Percentiles rank a stretch among this genome's conserved stretches.
phyloP scores from a whole-genome alignment of 805 yeast species.

The Myxozyma melibiosi region DNA sequence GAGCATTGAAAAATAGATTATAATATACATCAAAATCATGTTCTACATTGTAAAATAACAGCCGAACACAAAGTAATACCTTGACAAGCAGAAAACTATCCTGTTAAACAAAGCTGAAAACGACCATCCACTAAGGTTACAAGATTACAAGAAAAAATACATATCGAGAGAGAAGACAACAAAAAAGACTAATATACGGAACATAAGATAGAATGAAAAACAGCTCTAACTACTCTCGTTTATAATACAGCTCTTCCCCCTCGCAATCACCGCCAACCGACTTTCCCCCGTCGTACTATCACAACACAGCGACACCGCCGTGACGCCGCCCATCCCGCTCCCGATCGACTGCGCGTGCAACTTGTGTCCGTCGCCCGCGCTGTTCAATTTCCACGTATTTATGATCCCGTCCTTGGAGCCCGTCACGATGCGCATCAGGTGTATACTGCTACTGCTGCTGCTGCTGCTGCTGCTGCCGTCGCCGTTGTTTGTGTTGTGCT shows the following conservation, averaged over 20 bases:
- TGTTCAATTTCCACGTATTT: constrained; percentile 16
- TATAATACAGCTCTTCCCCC: constrained; percentile 17
- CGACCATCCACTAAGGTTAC: no score
- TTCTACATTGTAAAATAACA: no score
- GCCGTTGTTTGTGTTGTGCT: neutral
- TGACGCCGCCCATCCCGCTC: constrained; percentile 23
- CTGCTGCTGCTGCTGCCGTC: neutral
- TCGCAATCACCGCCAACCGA: constrained; percentile 10
- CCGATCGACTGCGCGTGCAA: constrained; percentile 2
- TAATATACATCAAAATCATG: no score
- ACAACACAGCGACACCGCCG: constrained; percentile 9
- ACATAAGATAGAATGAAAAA: no score
- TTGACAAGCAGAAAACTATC: no score
- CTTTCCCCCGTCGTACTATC: neutral
- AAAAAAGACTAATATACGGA: no score
- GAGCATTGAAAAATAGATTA: no score
- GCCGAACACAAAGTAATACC: no score
- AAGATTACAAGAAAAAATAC: no score
- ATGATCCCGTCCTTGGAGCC: constrained; percentile 30
- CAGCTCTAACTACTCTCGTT: neutral
- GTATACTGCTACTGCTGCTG: neutral
- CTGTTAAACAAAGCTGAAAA: no score
- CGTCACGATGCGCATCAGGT: constrained; percentile 12
- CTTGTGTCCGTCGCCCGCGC: neutral
- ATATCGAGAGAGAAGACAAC: no score